Base-by-base conservation (phyloP, 2,329 filamentous ascomycete species). In the Incumbomyces lentus region DNA sequence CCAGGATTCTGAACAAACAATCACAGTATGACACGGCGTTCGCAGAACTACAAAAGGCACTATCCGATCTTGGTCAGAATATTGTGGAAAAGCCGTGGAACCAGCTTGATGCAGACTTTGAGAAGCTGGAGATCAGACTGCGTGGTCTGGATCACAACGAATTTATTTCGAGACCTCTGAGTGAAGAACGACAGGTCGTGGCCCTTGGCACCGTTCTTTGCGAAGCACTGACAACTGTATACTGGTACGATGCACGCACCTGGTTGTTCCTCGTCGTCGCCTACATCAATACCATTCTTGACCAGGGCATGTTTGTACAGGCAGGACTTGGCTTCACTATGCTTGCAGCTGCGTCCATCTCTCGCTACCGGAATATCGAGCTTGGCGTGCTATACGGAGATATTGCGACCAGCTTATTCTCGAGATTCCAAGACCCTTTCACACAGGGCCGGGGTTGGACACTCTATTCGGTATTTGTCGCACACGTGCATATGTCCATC, bases 41-140 rank as follows among this genome's bases (percentile, higher is more conserved):
- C 55, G 66, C 74, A 29, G 77, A 78, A 1, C 68, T 95, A 18
- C 82, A 82, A 57, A 75, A 80, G 38, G 88, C 85, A 51, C 68
- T 95, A 13, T 68, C 66, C 22, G 81, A 81, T 11, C 72, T 95
- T 11, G 84, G 78, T 2, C 73, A 89, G 13, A 64, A 75, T 1
- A 68, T 92, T 11, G 76, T 81, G 30, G 71, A 80, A 1, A 69
- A 78, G 2, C 81, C 81, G 1, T 88, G 81, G 61, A 80, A 89
- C 55, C 78, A 83, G 55, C 93, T 86, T 58, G 89, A 95, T 59
- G 67, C 68, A 14, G 78, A 82, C 45, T 95, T 92, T 56, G 73
- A 80, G 54, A 70, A 73, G 44, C 67, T 83, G 14, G 73, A 75
- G n/a, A 62, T 71, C 2, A 73, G 73, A 57, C 73, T 88, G 11